Conservation (phyloP, 345 rosid genomes). For the Theobroma cacao region DNA sequence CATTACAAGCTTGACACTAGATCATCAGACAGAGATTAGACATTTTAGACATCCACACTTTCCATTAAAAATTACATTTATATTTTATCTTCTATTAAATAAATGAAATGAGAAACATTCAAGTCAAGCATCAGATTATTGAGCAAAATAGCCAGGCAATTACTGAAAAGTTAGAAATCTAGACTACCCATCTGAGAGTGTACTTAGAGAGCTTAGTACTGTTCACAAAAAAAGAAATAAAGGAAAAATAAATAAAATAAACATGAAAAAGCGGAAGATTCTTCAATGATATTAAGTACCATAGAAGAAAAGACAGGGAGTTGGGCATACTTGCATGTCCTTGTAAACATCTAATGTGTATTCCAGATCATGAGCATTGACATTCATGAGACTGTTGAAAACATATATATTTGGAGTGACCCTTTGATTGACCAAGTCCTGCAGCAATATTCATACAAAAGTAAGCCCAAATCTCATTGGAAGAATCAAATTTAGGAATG, state of each 20-base stretch:
- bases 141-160: neutral
- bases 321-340: constrained; percentile 60
- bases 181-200: neutral
- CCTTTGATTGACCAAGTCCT: constrained; percentile 66
- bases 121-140: neutral
- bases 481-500: neutral
- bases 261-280: neutral
- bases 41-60: neutral
- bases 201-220: neutral
- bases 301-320: constrained; percentile 14
- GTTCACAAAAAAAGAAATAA: neutral
- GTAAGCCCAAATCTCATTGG: constrained; percentile 18
- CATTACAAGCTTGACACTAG: neutral
- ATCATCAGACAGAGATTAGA: neutral
- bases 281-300: neutral
- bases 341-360: constrained; percentile 64
- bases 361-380: constrained; percentile 77
- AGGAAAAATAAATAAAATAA: neutral
- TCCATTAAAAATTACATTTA: neutral
- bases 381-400: constrained; percentile 92
- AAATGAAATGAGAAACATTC: neutral
- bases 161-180: neutral
- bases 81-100: neutral
- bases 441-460: constrained; percentile 34
- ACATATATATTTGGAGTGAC: constrained; percentile 67